These are phyloP conservation scores for Porphyrellus cyaneotinctus DNA, from an alignment of 768 basidiomycete species.

Conservation along the genomic window DNA sequence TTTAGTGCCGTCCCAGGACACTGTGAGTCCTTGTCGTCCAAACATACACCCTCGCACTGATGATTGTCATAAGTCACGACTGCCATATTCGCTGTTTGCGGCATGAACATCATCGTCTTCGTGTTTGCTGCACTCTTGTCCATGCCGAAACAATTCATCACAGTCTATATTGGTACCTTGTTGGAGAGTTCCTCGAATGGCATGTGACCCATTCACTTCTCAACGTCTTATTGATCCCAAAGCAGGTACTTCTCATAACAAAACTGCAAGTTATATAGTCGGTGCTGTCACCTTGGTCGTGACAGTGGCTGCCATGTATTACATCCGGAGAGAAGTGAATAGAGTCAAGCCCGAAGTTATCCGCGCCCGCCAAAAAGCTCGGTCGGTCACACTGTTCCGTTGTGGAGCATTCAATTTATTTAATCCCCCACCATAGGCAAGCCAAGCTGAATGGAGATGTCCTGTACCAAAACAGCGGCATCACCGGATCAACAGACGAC, in stretches of 20 bases:
- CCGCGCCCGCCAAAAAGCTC: slow-evolving; percentile 64
- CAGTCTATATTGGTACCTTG: slow-evolving; percentile 85
- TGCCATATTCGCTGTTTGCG: slow-evolving; percentile 84
- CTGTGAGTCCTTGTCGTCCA: slow-evolving; percentile 44
- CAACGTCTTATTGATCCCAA: slow-evolving; percentile 2
- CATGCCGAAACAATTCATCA: slow-evolving; percentile 87
- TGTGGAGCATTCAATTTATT: not conserved
- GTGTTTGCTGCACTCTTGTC: slow-evolving; percentile 76
- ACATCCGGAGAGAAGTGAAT: slow-evolving; percentile 71
- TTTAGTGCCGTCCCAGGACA: slow-evolving; percentile 85
- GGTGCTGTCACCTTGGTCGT: slow-evolving; percentile 65
- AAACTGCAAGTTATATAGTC: slow-evolving; percentile 66
- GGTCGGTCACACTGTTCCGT: slow-evolving; percentile 36
- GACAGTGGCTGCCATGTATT: slow-evolving; percentile 80
- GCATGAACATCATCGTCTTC: slow-evolving; percentile 79
- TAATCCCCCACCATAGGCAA: slow-evolving; percentile 40
- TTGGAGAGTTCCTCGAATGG: slow-evolving; percentile 46
- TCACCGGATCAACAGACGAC: slow-evolving; percentile 29
- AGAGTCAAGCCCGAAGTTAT: slow-evolving; percentile 63
- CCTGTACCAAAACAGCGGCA: slow-evolving; percentile 29
- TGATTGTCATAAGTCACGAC: slow-evolving; percentile 61
- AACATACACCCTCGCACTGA: not conserved
- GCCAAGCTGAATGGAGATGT: slow-evolving; percentile 41
- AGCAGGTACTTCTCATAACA: slow-evolving; percentile 38
- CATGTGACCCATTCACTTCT: slow-evolving; percentile 1